A percentile compares a stretch with the other conserved stretches of the same genome.
phyloP scores from a whole-genome alignment of 2,329 filamentous ascomycete species.

The Neofusicoccum sp. region DNA sequence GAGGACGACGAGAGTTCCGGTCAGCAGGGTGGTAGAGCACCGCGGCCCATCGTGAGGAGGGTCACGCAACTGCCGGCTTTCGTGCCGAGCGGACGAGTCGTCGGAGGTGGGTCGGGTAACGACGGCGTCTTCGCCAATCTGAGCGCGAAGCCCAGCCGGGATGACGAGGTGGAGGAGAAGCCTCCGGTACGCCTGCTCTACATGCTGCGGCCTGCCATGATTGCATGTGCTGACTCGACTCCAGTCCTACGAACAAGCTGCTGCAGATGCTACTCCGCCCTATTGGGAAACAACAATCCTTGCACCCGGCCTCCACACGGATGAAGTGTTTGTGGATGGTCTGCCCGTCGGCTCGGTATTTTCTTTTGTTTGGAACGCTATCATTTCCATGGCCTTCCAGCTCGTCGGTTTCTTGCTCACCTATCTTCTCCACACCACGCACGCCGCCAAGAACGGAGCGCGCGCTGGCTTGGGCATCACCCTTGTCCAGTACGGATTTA shows the following conservation, averaged over 20 bases:
- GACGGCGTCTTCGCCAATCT: slow-evolving; percentile 97
- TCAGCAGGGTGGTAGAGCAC: slow-evolving; percentile 26
- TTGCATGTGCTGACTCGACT: slow-evolving; percentile 33
- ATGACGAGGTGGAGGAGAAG: slow-evolving; percentile 80
- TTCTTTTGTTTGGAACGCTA: slow-evolving; percentile 85
- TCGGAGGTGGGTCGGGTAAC: slow-evolving; percentile 70
- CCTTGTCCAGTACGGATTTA: slow-evolving; percentile 94
- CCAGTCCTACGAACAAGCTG: slow-evolving; percentile 96
- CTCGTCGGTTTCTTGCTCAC: slow-evolving; percentile 96
- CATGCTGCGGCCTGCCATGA: background rate
- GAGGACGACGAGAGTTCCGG: slow-evolving; percentile 3
- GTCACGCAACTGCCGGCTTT: slow-evolving; percentile 57
- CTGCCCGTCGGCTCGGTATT: slow-evolving; percentile 88
- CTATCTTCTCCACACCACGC: slow-evolving; percentile 95
- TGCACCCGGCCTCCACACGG: slow-evolving; percentile 83
- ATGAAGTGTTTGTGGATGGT: slow-evolving; percentile 96
- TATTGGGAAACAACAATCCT: slow-evolving; percentile 99
- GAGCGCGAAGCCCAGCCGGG: slow-evolving; percentile 81
- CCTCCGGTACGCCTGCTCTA: slow-evolving; percentile 70
- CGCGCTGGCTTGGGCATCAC: slow-evolving; percentile 92
- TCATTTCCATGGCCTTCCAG: slow-evolving; percentile 97
- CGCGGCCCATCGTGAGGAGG: slow-evolving; percentile 44
- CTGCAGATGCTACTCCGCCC: slow-evolving; percentile 89
- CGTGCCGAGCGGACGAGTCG: slow-evolving; percentile 51
- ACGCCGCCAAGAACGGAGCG: slow-evolving; percentile 96